Conservation (phyloP, 345 rosid species). For the Orychophragmus violaceus region DNA sequence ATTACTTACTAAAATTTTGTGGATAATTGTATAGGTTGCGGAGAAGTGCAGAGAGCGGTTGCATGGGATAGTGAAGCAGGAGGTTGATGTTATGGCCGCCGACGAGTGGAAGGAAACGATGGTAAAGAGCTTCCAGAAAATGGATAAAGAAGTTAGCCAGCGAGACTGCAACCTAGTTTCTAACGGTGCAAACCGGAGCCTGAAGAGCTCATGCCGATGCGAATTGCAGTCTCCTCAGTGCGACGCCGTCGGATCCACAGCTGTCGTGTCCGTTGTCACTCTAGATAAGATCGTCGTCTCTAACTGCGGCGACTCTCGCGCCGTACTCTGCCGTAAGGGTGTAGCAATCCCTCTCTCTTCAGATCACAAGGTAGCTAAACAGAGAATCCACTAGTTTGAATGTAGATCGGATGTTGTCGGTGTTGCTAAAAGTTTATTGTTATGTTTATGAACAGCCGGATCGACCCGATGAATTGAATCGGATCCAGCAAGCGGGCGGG, state of each 20-base stretch:
- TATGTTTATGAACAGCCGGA: conserved; percentile 54
- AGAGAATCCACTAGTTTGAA: background rate
- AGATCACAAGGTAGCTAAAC: conserved; percentile 61
- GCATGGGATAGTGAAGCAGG: conserved; percentile 32
- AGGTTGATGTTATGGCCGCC: conserved; percentile 11
- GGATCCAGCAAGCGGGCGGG: conserved; percentile 75
- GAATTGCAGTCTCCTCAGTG: conserved; percentile 72
- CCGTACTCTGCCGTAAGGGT: conserved; percentile 76
- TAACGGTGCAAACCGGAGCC: conserved; percentile 1
- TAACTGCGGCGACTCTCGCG: conserved; percentile 92
- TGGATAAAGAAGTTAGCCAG: conserved; percentile 59
- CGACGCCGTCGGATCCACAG: conserved; percentile 89
- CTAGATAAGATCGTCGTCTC: conserved; percentile 62
- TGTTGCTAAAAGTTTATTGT: background rate
- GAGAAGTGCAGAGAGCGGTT: conserved; percentile 32
- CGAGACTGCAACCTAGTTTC: conserved; percentile 16
- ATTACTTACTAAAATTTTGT: background rate
- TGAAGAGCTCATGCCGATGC: conserved; percentile 46
- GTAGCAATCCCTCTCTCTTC: conserved; percentile 61
- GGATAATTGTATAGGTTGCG: conserved; percentile 12
- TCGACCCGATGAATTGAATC: conserved; percentile 67
- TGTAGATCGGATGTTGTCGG: background rate
- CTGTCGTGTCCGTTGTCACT: conserved; percentile 65
- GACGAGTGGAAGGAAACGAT: conserved; percentile 55
- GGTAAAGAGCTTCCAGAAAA: conserved; percentile 46